Evolutionary conservation across 495 filamentous ascomycete genomes (phyloP).

Genomic region (Neurospora sp.): DNA sequence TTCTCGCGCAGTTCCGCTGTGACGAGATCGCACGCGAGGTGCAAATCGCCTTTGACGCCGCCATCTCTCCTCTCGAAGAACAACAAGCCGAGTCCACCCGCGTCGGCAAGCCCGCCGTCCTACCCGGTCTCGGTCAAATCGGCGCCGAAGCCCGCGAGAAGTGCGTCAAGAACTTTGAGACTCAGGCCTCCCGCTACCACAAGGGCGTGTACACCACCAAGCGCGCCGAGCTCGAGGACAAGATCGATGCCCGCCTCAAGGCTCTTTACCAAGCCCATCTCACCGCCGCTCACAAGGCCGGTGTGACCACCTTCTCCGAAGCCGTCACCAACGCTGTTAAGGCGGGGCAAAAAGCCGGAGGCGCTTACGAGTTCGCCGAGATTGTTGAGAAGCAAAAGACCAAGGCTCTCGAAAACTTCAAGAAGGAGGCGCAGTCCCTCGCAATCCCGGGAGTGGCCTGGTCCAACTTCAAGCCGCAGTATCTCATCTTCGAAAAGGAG

Average conservation of each 20-base stretch:
- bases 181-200: constrained; percentile 85
- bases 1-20: constrained; percentile 93
- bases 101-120: constrained; percentile 56
- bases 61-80: constrained; percentile 76
- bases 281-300: constrained; percentile 75
- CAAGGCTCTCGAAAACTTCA: constrained; percentile 63
- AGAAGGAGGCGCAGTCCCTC: constrained; percentile 61
- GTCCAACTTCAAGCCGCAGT: constrained; percentile 57
- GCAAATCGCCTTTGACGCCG: constrained; percentile 69
- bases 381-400: constrained; percentile 80
- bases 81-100: constrained; percentile 64
- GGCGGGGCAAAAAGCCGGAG: constrained; percentile 79
- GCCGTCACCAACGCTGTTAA: constrained; percentile 71
- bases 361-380: constrained; percentile 83
- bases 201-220: constrained; percentile 88
- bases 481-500: constrained; percentile 57
- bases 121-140: constrained; percentile 64
- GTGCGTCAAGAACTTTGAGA: constrained; percentile 73
- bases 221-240: constrained; percentile 69
- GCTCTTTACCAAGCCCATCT: constrained; percentile 80
- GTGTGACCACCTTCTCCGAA: constrained; percentile 79
- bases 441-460: constrained; percentile 68
- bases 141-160: constrained; percentile 65
- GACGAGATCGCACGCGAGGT: constrained; percentile 91
- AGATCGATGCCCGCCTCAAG: constrained; percentile 79